Conservation (phyloP, 352 stramenopile genomes). For the Stramenopiles sp. region DNA sequence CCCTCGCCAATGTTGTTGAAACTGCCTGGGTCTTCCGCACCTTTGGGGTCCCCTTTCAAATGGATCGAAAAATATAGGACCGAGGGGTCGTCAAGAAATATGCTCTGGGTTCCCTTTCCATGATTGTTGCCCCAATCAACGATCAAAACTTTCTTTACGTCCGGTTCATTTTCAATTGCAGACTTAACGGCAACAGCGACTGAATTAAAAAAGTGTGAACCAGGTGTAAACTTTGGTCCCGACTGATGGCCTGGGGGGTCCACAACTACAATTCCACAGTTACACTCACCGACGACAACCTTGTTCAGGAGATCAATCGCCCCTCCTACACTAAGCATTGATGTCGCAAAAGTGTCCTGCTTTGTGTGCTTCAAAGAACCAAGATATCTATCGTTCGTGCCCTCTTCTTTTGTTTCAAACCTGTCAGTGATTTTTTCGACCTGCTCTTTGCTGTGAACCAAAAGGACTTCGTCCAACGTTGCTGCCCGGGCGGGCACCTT, state of each 20-base stretch:
- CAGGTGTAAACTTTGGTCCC: conserved; percentile 38
- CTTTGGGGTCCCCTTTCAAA: conserved; percentile 11
- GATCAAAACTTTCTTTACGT: conserved; percentile 35
- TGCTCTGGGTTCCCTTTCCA: conserved; percentile 54
- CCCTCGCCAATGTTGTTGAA: conserved; percentile 31
- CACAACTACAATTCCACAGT: conserved; percentile 39
- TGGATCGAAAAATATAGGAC: conserved; percentile 44
- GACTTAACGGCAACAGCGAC: conserved; percentile 35
- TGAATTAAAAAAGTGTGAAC: conserved; percentile 52
- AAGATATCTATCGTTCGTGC: no score
- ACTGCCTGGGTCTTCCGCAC: conserved; percentile 27
- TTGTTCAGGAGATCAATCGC: background rate
- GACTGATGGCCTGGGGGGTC: conserved; percentile 75
- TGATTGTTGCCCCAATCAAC: conserved; percentile 70
- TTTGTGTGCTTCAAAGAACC: background rate
- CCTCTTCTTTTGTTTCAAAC: conserved; percentile 7
- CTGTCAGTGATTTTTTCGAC: background rate
- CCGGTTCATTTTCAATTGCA: conserved; percentile 19
- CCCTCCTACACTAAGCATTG: background rate
- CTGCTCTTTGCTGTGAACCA: background rate
- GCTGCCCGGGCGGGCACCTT: background rate
- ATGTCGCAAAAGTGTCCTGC: background rate
- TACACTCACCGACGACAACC: background rate
- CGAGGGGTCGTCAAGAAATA: conserved; percentile 41
- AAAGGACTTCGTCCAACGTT: background rate